Evolutionary conservation across 352 stramenopile species (phyloP), one percentile per base, ranked within the genome.

Genomic region (Elongisporangium senticosum): DNA sequence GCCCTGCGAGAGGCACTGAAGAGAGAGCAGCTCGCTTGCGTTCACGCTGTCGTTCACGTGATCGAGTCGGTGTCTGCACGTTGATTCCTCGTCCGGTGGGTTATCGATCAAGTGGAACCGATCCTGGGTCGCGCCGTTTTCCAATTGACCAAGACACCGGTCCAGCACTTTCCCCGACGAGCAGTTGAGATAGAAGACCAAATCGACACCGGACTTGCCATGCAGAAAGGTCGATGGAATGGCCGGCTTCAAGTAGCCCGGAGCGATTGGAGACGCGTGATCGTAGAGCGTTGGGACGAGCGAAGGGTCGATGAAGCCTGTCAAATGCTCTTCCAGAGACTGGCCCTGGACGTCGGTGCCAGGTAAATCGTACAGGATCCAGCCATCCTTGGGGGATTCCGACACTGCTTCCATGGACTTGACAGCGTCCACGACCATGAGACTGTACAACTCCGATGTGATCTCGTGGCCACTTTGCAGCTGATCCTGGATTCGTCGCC

Each of bases 321-420:
- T 89, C 8, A 92, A 67, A 19, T 69, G 39, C 24, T 87, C 62
- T 48, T 92, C 79, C 15, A 94, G 64, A 64, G 65, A 65, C 2
- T 63, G 59, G 1, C 49, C 66, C 47, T 94, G 75, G 10, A 59
- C 61, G 7, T 65, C 57, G 19, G 74, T 89, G 47, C 70, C 61
- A 47, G 80, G 76, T 6, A 93, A 59, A 57, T 88, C 85, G 47
- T 83, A 80, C 37, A 93, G 65, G 3, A 91, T 55, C 83, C 85
- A 91, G 17, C 82, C 74, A 56, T 64, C 54, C 48, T 68, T 71
- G 15, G 24, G 3, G 39, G 23, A 7, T 17, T 49, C 14, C 4
- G 20, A 22, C 40, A 40, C 40, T 8, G 23, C n/a, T 3, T 75
- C 71, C 4, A 76, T 60, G 1, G 49, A 26, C 2, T 49, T 22